Evolutionary conservation across 345 rosid genomes (phyloP).

Genomic region (Gossypium arboreum): DNA sequence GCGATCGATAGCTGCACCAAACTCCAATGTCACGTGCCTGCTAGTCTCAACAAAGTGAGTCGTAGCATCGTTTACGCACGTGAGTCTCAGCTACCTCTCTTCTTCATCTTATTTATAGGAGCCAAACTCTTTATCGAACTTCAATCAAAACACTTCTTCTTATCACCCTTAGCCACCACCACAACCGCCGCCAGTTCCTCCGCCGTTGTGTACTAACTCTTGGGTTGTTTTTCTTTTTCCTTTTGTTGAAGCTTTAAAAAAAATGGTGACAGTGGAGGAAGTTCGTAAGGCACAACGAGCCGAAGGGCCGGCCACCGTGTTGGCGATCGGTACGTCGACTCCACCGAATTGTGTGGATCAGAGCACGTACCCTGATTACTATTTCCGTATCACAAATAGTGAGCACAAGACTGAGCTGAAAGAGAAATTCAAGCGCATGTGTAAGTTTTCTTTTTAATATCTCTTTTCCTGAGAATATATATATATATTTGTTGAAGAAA

Average conservation of each 20-base stretch:
- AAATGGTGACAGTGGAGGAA: conserved; percentile 14
- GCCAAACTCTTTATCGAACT: not conserved
- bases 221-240: not conserved
- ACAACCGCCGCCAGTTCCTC: not conserved
- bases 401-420: conserved; percentile 51
- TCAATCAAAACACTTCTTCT: not conserved
- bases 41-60: not conserved
- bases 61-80: not conserved
- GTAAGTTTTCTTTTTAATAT: conserved; percentile 23
- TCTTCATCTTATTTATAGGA: not conserved
- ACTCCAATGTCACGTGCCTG: conserved; percentile 14
- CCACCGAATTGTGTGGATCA: conserved; percentile 46
- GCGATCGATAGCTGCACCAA: not conserved
- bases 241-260: not conserved
- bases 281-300: conserved; percentile 22
- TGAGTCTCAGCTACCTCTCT: conserved; percentile 8
- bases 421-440: conserved; percentile 56
- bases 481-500: not conserved
- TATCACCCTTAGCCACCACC: not conserved
- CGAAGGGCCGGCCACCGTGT: conserved; percentile 16
- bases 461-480: not conserved
- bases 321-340: conserved; percentile 41
- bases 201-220: not conserved
- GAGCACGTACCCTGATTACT: conserved; percentile 43
- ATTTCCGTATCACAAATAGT: conserved; percentile 51